Conservation (phyloP, 495 filamentous ascomycete genomes). For the Cudoniella acicularis region DNA sequence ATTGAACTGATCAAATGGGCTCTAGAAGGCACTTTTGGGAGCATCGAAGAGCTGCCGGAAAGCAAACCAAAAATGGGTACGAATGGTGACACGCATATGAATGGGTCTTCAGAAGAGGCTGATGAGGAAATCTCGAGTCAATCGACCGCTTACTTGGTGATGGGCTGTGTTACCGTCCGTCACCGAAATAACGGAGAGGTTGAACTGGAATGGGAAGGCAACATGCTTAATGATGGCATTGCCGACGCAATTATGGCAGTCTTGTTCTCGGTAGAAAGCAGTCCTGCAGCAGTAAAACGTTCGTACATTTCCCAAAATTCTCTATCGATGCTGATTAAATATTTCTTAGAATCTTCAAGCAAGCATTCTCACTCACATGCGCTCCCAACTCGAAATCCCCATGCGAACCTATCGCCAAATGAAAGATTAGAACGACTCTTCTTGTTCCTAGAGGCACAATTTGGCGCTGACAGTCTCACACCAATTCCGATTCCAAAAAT, state of each 20-base stretch:
- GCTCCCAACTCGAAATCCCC: constrained; percentile 57
- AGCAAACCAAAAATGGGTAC: constrained; percentile 41
- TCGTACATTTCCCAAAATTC: constrained; percentile 28
- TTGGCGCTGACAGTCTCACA: constrained; percentile 69
- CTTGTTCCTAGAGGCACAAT: constrained; percentile 96
- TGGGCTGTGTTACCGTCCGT: constrained; percentile 82
- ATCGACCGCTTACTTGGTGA: constrained; percentile 68
- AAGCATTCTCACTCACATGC: constrained; percentile 57
- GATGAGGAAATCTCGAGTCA: constrained; percentile 55
- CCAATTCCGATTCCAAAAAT: constrained; percentile 70
- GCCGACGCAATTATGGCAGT: constrained; percentile 94
- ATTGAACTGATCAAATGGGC: constrained; percentile 91
- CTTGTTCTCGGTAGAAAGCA: constrained; percentile 83
- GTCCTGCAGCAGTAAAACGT: constrained; percentile 93
- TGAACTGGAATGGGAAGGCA: constrained; percentile 95
- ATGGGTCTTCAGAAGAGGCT: constrained; percentile 45
- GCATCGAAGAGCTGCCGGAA: constrained; percentile 62
- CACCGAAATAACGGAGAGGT: constrained; percentile 70
- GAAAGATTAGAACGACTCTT: constrained; percentile 79
- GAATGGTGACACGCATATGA: constrained; percentile 44
- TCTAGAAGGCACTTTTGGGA: constrained; percentile 88
- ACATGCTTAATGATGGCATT: constrained; percentile 95
- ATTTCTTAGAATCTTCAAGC: constrained; percentile 40
- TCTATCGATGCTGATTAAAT: constrained; percentile 1
- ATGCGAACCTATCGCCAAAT: constrained; percentile 62